Percentiles rank a stretch among this genome's conserved stretches.
phyloP scores from a whole-genome alignment of 2,329 filamentous ascomycete genomes.

The Furcasterigmium furcatum region DNA sequence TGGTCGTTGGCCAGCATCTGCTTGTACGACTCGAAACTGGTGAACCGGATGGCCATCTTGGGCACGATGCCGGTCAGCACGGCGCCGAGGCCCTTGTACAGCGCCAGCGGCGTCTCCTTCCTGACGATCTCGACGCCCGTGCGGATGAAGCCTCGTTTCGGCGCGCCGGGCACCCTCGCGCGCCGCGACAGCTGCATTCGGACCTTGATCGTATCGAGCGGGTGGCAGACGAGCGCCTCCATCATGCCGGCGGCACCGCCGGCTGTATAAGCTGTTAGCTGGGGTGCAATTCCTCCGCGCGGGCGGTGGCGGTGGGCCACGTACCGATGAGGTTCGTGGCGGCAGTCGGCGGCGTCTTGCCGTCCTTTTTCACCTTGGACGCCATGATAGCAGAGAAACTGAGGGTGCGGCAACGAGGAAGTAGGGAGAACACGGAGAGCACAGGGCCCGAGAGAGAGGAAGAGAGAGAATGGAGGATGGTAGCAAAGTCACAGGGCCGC shows the following conservation, averaged over 20 bases:
- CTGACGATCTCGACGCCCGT: conserved; percentile 85
- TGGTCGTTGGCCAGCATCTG: conserved; percentile 68
- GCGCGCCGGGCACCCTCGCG: conserved; percentile 76
- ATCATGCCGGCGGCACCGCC: conserved; percentile 98
- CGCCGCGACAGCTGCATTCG: conserved; percentile 96
- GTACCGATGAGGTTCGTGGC: conserved; percentile 89
- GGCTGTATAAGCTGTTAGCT: conserved; percentile 50
- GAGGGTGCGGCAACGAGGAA: neutral
- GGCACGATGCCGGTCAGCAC: conserved; percentile 95
- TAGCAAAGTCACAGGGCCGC: too few relatives aligned
- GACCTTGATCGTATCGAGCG: conserved; percentile 94
- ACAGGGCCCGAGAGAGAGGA: neutral
- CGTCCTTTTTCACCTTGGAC: conserved; percentile 39
- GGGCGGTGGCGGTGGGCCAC: conserved; percentile 15
- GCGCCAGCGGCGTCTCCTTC: conserved; percentile 84
- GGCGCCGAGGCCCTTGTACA: conserved; percentile 98
- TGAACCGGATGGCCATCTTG: conserved; percentile 99
- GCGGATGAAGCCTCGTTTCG: conserved; percentile 80
- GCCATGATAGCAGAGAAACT: conserved; percentile 29
- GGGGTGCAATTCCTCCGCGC: too few relatives aligned
- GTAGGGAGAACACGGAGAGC: neutral
- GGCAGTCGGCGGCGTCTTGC: conserved; percentile 77
- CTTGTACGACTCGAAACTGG: conserved; percentile 96
- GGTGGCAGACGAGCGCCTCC: conserved; percentile 95
- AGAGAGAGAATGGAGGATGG: neutral